Percentiles rank a stretch among this genome's conserved stretches.
These are phyloP conservation scores for Stereocaulon alpinum DNA, from an alignment of 495 filamentous ascomycete species.

Conservation along the genomic window DNA sequence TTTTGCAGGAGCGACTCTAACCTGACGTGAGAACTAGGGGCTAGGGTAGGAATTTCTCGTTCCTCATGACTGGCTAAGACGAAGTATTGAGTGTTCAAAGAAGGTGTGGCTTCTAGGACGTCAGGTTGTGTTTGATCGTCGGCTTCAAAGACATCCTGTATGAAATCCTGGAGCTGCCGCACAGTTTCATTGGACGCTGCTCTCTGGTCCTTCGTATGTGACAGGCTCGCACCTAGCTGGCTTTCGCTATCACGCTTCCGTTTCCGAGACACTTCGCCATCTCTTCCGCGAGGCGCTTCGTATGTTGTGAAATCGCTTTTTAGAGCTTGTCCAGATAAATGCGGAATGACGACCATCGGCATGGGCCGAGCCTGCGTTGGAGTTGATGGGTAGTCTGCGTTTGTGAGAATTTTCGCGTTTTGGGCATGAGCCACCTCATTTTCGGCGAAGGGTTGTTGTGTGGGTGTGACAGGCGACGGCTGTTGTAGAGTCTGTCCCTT, in stretches of 20 bases:
- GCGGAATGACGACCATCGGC: conserved; percentile 19
- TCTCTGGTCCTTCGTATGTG: conserved; percentile 53
- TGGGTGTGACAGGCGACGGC: conserved; percentile 6
- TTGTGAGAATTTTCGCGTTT: background rate
- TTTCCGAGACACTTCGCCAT: conserved; percentile 8
- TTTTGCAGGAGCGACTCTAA: conserved; percentile 63
- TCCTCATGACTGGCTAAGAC: conserved; percentile 34
- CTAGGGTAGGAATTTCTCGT: conserved; percentile 47
- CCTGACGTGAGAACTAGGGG: conserved; percentile 51
- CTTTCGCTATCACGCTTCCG: conserved; percentile 25
- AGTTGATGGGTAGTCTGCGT: background rate
- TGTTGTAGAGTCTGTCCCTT: background rate
- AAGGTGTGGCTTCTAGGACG: conserved; percentile 28
- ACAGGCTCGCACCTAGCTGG: conserved; percentile 24
- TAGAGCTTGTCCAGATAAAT: conserved; percentile 10
- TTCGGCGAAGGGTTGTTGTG: background rate
- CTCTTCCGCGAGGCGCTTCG: conserved; percentile 4
- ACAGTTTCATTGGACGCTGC: conserved; percentile 68
- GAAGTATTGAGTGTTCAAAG: conserved; percentile 37
- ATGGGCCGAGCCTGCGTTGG: background rate
- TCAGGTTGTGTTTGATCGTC: conserved; percentile 56
- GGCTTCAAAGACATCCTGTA: conserved; percentile 67
- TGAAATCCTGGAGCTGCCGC: conserved; percentile 51
- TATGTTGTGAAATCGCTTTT: conserved; percentile 14
- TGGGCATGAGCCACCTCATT: background rate